Evolutionary conservation across 495 filamentous ascomycete species (phyloP), one percentile per base, ranked within the genome.

Genomic region (Podospora fimiseda): DNA sequence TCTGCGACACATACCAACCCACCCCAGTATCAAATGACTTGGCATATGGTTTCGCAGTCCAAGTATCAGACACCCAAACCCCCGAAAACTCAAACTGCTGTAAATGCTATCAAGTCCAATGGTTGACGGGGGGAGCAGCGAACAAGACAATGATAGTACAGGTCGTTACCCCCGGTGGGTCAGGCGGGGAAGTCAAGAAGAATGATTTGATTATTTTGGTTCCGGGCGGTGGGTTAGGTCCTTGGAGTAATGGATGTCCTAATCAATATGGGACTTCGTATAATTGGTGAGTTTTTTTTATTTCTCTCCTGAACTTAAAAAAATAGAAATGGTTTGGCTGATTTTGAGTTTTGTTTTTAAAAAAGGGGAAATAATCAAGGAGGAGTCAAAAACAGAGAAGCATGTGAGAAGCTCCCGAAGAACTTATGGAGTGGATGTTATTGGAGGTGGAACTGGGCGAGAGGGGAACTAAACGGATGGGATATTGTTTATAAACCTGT

Each of bases 71-170:
- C 36, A 47, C 22, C 21, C 56, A 59, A 36, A 46, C 49, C 27
- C 40, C 40, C 42, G 56, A 59, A 46, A 54, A 59, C 27, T 21
- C 56, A 21, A 73, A 69, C 65, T 79, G 77, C 63, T 79, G 76
- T 56, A 62, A 70, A 54, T 77, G 76, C 61, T 76, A 76, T 59
- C 60, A 78, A 41, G 22, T 60, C 14, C 15, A 33, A 39, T 63
- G 57, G 57, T 22, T 43, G 4, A 47, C 50, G 11, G 61, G 54
- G 30, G 41, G 63, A 0, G 68, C 67, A 18, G 43, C 57, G 11
- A 76, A 74, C 48, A 78, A 80, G 65, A 67, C 67, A 55, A 74
- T 80, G 70, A 67, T 80, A 43, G 71, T 80, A 18, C 78, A 81
- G 62, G 70, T 75, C 15, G 74, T 77, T 23, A 81, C 80, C 57